Evolutionary conservation across 108 stramenopile species (phyloP).

Genomic region (Discostella pseudostelligera): DNA sequence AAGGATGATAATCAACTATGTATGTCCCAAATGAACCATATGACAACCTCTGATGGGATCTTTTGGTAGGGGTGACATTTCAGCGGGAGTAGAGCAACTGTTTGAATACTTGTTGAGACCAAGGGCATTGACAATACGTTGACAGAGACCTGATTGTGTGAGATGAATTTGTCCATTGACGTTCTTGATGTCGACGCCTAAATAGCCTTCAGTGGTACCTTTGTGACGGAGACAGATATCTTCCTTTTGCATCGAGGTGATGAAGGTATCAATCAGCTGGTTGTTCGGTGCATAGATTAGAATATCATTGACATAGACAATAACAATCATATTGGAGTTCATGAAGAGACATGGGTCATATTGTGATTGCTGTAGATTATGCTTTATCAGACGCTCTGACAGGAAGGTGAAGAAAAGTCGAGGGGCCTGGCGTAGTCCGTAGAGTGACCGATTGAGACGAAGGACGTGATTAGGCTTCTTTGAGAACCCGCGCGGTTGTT

Average conservation of each 20-base stretch:
- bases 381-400: constrained; percentile 4
- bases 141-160: constrained; percentile 51
- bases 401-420: constrained; percentile 43
- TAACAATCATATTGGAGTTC: constrained; percentile 17
- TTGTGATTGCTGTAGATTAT: constrained; percentile 17
- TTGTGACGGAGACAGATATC: constrained; percentile 8
- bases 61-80: background rate
- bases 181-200: constrained; percentile 12
- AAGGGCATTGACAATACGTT: constrained; percentile 47
- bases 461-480: constrained; percentile 9
- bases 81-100: background rate
- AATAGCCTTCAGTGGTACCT: constrained; percentile 22
- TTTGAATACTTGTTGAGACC: constrained; percentile 19
- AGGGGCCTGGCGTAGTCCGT: constrained; percentile 38
- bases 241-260: constrained; percentile 3
- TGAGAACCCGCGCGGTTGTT: constrained; percentile 40
- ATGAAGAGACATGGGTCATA: constrained; percentile 56
- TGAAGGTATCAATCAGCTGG: constrained; percentile 7
- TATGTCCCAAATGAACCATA: no score
- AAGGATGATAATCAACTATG: no score
- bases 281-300: constrained; percentile 7
- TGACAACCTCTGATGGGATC: no score
- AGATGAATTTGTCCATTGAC: background rate
- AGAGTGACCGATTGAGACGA: constrained; percentile 30
- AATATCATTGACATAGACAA: constrained; percentile 53